These are phyloP conservation scores for Candida pseudofarinosa DNA, from an alignment of 805 yeast genomes.

Conservation along the genomic window DNA sequence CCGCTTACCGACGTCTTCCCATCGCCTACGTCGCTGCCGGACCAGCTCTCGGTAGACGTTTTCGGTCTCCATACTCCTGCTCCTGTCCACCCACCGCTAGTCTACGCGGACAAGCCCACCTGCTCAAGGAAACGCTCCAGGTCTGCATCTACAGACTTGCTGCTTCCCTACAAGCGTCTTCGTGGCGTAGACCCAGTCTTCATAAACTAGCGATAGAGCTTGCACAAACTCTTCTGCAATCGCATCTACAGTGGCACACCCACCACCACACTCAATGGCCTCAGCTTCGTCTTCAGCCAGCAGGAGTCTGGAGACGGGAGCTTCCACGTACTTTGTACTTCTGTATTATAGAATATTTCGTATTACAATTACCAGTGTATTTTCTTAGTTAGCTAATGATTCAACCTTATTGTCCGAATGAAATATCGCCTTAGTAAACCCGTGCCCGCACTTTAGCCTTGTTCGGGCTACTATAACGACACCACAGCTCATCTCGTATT, in stretches of 20 bases:
- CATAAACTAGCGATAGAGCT: background rate
- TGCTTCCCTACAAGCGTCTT: background rate
- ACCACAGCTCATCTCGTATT: too few relatives aligned
- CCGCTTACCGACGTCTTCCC: constrained; percentile 1
- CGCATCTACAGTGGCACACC: background rate
- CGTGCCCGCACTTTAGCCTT: too few relatives aligned
- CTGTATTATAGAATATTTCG: too few relatives aligned
- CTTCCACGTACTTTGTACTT: too few relatives aligned
- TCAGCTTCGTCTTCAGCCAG: too few relatives aligned
- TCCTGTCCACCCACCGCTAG: constrained; percentile 3
- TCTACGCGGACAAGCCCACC: background rate
- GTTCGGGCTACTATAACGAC: too few relatives aligned
- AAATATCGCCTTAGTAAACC: too few relatives aligned
- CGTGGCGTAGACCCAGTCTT: background rate
- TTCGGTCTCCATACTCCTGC: background rate
- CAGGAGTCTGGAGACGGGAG: too few relatives aligned
- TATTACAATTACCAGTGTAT: too few relatives aligned
- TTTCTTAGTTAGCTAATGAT: too few relatives aligned
- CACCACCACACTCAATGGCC: background rate
- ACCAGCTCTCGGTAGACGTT: background rate
- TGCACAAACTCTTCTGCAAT: too few relatives aligned
- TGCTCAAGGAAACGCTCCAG: background rate
- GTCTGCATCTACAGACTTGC: background rate
- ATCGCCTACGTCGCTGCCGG: constrained; percentile 1
- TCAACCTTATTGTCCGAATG: too few relatives aligned